These are phyloP conservation scores for Przewalskia tangutica DNA, from an alignment of 257 asterid genomes.

Conservation along the genomic window DNA sequence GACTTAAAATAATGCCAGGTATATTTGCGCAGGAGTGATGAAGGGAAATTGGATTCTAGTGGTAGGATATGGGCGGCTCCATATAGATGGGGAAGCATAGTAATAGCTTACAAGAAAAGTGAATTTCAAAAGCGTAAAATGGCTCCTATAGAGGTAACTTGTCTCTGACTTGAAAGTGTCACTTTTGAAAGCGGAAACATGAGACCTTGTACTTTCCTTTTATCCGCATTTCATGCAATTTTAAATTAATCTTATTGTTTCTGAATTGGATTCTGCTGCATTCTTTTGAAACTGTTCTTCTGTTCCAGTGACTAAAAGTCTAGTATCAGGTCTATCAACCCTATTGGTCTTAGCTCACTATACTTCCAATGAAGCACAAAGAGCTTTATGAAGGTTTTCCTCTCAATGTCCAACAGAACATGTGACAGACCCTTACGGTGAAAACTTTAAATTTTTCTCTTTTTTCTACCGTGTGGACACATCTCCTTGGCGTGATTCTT, in stretches of 20 bases:
- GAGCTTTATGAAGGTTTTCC: background rate
- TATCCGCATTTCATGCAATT: background rate
- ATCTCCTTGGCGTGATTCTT: background rate
- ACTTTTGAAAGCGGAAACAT: background rate
- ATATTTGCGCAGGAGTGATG: conserved; percentile 88
- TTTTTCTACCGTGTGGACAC: background rate
- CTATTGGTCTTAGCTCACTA: background rate
- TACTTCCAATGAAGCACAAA: background rate
- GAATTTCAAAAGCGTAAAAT: conserved; percentile 63
- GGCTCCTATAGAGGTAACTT: conserved; percentile 61
- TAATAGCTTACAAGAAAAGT: conserved; percentile 73
- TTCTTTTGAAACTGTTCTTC: background rate
- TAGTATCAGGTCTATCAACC: background rate
- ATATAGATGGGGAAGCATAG: conserved; percentile 94
- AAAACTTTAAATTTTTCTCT: background rate
- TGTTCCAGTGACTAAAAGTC: background rate
- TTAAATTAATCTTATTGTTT: background rate
- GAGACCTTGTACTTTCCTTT: background rate
- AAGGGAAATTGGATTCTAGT: conserved; percentile 61
- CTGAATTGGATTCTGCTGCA: background rate
- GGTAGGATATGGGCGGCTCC: conserved; percentile 90
- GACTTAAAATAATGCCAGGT: conserved; percentile 73
- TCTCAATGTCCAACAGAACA: background rate
- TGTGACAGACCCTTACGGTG: background rate
- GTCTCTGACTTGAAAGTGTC: background rate